Evolutionary conservation across 352 stramenopile genomes (phyloP), one percentile per base, ranked within the genome.

Genomic region (Elongisporangium anandrum): DNA sequence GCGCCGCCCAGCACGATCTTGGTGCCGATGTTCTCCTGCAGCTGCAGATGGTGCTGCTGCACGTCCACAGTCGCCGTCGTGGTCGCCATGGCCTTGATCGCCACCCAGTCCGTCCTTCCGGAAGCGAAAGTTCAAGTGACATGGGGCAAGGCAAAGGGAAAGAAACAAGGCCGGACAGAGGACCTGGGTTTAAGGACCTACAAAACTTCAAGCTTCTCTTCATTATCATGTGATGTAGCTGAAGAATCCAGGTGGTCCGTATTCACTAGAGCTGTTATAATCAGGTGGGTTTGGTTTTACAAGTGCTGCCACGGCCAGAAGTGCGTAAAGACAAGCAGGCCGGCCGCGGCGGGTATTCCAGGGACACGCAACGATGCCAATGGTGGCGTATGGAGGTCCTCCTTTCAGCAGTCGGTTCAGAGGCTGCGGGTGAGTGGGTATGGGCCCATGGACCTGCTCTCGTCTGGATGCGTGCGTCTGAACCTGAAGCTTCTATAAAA

Each of bases 1-100:
- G 82, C 72, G 52, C 80, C 77, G 17, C 77, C 80, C 38, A 90
- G 62, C 23, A 82, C 49, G 54, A 90, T 82, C 62, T 90, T 90
- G 63, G 73, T 72, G 34, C 73, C 64, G 45, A 87, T 62, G 58
- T 79, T 76, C 63, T 84, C 65, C 57, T 82, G 71, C 53, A 87
- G 60, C 61, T 81, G 65, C 17, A 67, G 66, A 59, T 84, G 74
- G 53, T 75, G 68, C 22, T 75, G 60, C 48, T 59, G 61, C 15
- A 54, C 65, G 34, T 45, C 34, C 34, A 45, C 34, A 45, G 6
- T 45, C 34, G 29, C 29, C 29, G 29, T 45, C 10, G 34, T 45
- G 34, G 34, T 45, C 12, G 34, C 34, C 34, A 45, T 45, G 13
- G 13, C 34, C 34, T 45, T 4, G 34, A 45, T 45, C 34, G 13